Conservation (phyloP, 1,139 yeast species). For the Pichia sp. region DNA sequence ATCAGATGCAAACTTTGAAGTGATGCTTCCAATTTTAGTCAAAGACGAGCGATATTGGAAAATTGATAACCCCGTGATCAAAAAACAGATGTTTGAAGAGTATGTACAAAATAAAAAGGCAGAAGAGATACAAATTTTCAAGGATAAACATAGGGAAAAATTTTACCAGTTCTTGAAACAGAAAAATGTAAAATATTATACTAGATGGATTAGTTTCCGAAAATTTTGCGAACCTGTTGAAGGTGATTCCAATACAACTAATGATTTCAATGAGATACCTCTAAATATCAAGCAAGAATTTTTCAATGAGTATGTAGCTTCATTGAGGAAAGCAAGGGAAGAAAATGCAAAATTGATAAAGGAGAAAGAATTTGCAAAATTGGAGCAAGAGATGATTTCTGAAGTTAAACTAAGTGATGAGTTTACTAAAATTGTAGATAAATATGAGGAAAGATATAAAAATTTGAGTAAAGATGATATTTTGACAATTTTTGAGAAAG, state of each 20-base stretch:
- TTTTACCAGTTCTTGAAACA: constrained; percentile 43
- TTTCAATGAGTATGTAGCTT: constrained; percentile 42
- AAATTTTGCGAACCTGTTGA: constrained; percentile 32
- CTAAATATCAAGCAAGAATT: constrained; percentile 48
- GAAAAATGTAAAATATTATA: constrained; percentile 43
- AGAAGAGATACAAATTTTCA: constrained; percentile 44
- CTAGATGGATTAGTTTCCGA: constrained; percentile 61
- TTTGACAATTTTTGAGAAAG: constrained; percentile 43
- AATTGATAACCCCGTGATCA: constrained; percentile 49
- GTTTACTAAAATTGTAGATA: constrained; percentile 18
- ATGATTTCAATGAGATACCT: constrained; percentile 57
- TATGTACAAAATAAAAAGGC: constrained; percentile 50
- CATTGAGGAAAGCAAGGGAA: constrained; percentile 36
- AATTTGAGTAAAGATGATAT: constrained; percentile 53
- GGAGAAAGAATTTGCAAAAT: constrained; percentile 44
- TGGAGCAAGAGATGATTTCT: constrained; percentile 35
- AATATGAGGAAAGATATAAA: constrained; percentile 35
- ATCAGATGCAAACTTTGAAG: constrained; percentile 69
- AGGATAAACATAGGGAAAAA: constrained; percentile 50
- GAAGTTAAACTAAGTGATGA: constrained; percentile 22
- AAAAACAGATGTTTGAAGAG: constrained; percentile 60
- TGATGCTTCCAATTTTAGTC: constrained; percentile 55
- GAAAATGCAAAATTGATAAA: constrained; percentile 29
- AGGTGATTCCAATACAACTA: constrained; percentile 38
- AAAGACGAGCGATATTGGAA: constrained; percentile 64